A percentile compares a stretch with the other conserved stretches of the same genome.
Evolutionary conservation across 2,329 filamentous ascomycete genomes (phyloP).

Genomic region (Fusarium neocosmosporiellum): DNA sequence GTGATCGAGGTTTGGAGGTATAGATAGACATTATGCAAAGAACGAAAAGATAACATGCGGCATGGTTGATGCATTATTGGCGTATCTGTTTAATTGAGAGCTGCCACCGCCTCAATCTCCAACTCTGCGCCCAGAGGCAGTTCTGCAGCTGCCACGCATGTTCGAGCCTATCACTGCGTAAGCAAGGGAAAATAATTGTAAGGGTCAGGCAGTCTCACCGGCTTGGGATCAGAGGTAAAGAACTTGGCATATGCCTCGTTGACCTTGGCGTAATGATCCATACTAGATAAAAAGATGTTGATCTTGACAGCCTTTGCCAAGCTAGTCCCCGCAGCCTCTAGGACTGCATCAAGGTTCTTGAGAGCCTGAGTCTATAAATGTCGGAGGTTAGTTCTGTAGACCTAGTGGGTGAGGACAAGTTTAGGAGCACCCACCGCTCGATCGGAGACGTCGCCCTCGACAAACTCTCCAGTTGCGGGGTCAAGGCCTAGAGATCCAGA

Average conservation of each 20-base stretch:
- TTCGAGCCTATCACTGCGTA: conserved; percentile 66
- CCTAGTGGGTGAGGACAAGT: not conserved
- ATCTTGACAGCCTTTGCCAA: conserved; percentile 74
- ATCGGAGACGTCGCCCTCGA: not conserved
- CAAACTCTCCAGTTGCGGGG: not conserved
- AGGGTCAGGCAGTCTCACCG: not conserved
- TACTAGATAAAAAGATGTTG: conserved; percentile 73
- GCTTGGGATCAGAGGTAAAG: not conserved
- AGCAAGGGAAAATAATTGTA: too few species aligned
- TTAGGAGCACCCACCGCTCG: not conserved
- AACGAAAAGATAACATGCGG: not conserved
- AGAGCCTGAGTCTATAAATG: not conserved
- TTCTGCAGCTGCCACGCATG: conserved; percentile 79
- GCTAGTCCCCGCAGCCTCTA: conserved; percentile 69
- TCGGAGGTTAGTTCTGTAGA: not conserved
- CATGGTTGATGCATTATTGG: not conserved
- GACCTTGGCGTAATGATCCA: conserved; percentile 72
- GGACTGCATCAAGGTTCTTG: conserved; percentile 60
- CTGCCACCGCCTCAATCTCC: conserved; percentile 69
- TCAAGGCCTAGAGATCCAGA: conserved; percentile 10
- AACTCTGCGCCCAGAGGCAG: conserved; percentile 77
- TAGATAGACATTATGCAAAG: not conserved
- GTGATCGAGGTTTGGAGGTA: not conserved
- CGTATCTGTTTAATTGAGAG: not conserved
- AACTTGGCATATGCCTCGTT: conserved; percentile 48